Conservation (phyloP, 805 yeast genomes). For the Lachancea sp. region DNA sequence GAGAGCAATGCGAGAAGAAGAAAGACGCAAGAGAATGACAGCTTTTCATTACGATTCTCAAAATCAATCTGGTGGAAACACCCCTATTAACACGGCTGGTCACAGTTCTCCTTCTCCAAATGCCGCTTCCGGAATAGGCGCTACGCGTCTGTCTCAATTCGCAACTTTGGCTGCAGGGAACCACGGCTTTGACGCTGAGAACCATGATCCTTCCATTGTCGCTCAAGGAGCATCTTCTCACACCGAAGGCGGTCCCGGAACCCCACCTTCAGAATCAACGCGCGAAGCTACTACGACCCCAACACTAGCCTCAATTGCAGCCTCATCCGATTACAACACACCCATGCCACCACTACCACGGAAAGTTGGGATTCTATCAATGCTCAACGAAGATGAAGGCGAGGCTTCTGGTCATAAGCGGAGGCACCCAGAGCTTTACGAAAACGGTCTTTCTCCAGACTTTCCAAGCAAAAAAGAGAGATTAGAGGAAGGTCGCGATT, state of each 20-base stretch:
- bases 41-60: constrained; percentile 15
- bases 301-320: constrained; percentile 2
- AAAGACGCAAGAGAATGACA: constrained; percentile 27
- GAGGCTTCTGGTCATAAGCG: constrained; percentile 1
- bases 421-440: constrained; percentile 4
- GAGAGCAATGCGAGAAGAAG: constrained; percentile 30
- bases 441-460: constrained; percentile 1
- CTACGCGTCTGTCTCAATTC: constrained; percentile 1
- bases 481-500: constrained; percentile 6
- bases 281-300: constrained; percentile 5
- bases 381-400: constrained; percentile 23
- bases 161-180: background rate
- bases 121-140: background rate
- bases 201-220: background rate
- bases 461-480: constrained; percentile 8
- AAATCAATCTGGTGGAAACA: constrained; percentile 2
- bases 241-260: constrained; percentile 1
- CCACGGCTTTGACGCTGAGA: background rate
- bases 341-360: constrained; percentile 18
- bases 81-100: constrained; percentile 4
- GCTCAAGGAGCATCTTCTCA: background rate
- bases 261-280: constrained; percentile 6
- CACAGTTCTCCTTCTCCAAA: constrained; percentile 10
- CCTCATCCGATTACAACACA: constrained; percentile 12
- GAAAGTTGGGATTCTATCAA: constrained; percentile 24